A percentile compares a stretch with the other conserved stretches of the same genome.
These are phyloP conservation scores for Beauveria brongniartii DNA, from an alignment of 2,329 filamentous ascomycete genomes.

Conservation along the genomic window DNA sequence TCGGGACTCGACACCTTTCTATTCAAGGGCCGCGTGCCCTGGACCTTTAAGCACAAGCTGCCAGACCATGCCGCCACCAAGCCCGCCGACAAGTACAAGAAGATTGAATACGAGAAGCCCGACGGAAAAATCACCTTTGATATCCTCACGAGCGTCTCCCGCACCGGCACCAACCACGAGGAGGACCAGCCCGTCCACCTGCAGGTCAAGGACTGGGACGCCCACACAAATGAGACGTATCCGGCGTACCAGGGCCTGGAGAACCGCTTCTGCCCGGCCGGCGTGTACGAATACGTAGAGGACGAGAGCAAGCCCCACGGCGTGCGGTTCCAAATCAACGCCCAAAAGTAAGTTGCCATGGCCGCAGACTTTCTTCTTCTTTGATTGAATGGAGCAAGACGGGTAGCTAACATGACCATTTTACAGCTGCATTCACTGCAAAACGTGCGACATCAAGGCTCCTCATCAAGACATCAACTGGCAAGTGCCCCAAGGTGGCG, in stretches of 20 bases:
- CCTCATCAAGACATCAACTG: slow-evolving; percentile 96
- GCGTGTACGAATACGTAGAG: slow-evolving; percentile 97
- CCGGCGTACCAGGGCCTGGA: slow-evolving; percentile 87
- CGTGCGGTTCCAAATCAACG: slow-evolving; percentile 94
- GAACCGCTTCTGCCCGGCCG: slow-evolving; percentile 94
- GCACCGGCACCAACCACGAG: slow-evolving; percentile 96
- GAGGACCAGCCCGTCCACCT: slow-evolving; percentile 97
- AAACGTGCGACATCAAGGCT: slow-evolving; percentile 98
- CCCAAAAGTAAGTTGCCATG: slow-evolving; percentile 72
- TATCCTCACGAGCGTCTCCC: slow-evolving; percentile 87
- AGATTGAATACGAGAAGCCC: slow-evolving; percentile 95
- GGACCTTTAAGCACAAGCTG: slow-evolving; percentile 81
- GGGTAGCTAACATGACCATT: not conserved
- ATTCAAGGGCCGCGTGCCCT: slow-evolving; percentile 76
- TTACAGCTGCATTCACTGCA: slow-evolving; percentile 91
- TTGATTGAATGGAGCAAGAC: not conserved
- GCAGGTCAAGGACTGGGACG: slow-evolving; percentile 91
- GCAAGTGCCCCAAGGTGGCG: slow-evolving; percentile 89
- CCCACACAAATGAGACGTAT: slow-evolving; percentile 74
- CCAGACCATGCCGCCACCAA: slow-evolving; percentile 75
- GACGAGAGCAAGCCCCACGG: slow-evolving; percentile 79
- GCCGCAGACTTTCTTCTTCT: not conserved
- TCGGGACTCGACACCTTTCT: slow-evolving; percentile 88
- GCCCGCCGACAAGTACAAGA: slow-evolving; percentile 66
- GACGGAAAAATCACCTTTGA: slow-evolving; percentile 94